Conservation (phyloP, 768 basidiomycete genomes). For the Boletus sensibilis region DNA sequence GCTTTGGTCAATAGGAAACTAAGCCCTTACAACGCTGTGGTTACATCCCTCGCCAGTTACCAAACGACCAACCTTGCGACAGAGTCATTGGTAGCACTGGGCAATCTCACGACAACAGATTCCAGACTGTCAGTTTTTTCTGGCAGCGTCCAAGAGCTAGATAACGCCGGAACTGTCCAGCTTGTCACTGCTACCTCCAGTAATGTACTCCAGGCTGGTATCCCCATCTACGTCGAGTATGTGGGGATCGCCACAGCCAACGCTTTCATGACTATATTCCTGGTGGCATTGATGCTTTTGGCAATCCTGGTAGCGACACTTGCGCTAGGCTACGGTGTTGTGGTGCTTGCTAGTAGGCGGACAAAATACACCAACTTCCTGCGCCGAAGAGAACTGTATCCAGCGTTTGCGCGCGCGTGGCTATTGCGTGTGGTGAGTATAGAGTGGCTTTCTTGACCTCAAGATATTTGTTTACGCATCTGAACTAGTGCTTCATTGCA, state of each 20-base stretch:
- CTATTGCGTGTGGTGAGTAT: constrained; percentile 60
- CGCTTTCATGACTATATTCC: constrained; percentile 87
- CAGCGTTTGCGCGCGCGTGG: constrained; percentile 57
- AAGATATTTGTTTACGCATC: constrained; percentile 1
- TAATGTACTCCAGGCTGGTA: constrained; percentile 73
- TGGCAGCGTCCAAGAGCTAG: constrained; percentile 28
- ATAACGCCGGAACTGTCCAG: constrained; percentile 44
- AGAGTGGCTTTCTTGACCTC: not conserved
- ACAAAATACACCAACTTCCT: constrained; percentile 18
- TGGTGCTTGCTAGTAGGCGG: constrained; percentile 28
- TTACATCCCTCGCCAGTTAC: not conserved
- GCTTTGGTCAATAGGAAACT: constrained; percentile 78
- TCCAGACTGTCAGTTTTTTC: constrained; percentile 3
- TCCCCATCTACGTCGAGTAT: constrained; percentile 80
- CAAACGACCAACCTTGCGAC: not conserved
- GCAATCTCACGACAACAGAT: constrained; percentile 10
- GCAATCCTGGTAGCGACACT: constrained; percentile 57
- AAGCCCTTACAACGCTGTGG: constrained; percentile 67
- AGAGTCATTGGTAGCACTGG: constrained; percentile 13
- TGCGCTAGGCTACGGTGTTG: constrained; percentile 48
- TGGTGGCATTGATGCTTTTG: constrained; percentile 65
- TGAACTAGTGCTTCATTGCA: constrained; percentile 54
- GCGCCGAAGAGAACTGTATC: constrained; percentile 37
- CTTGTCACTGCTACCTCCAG: constrained; percentile 61
- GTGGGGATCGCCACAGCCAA: constrained; percentile 81